Percentiles rank a stretch among this genome's conserved stretches.
phyloP scores from a whole-genome alignment of 1,284 basidiomycete genomes.

The Ganoderma lingzhi region DNA sequence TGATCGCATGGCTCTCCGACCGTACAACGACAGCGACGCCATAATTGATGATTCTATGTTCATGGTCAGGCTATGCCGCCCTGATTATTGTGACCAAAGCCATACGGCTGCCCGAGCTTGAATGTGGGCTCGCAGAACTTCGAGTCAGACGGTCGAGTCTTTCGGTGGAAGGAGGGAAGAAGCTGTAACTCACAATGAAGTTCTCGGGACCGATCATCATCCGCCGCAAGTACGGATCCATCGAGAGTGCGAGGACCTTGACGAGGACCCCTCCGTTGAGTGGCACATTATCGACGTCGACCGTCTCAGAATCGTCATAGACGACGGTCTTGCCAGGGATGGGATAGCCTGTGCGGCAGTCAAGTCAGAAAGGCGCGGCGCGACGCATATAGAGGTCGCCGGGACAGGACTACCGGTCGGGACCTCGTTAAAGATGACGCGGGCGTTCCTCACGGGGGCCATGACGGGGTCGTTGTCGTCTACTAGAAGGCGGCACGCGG shows the following conservation, averaged over 20 bases:
- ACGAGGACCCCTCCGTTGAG: constrained; percentile 61
- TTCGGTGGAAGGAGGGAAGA: too few species aligned
- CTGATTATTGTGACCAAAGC: not conserved
- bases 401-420: not conserved
- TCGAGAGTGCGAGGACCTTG: constrained; percentile 54
- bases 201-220: constrained; percentile 43
- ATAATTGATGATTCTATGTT: constrained; percentile 27
- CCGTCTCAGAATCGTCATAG: constrained; percentile 52
- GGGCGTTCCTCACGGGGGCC: not conserved
- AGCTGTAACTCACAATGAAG: not conserved
- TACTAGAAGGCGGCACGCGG: not conserved
- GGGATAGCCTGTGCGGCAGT: constrained; percentile 29
- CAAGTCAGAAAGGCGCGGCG: not conserved
- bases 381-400: too few species aligned
- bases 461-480: not conserved
- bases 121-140: constrained; percentile 38
- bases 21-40: constrained; percentile 54
- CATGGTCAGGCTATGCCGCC: not conserved
- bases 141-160: not conserved
- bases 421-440: constrained; percentile 3
- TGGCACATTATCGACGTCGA: constrained; percentile 57
- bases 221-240: constrained; percentile 58
- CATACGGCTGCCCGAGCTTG: constrained; percentile 52
- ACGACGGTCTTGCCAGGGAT: constrained; percentile 55
- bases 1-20: constrained; percentile 48